Evolutionary conservation across 1,139 yeast species (phyloP).

Genomic region (Taphrina flavorubra): DNA sequence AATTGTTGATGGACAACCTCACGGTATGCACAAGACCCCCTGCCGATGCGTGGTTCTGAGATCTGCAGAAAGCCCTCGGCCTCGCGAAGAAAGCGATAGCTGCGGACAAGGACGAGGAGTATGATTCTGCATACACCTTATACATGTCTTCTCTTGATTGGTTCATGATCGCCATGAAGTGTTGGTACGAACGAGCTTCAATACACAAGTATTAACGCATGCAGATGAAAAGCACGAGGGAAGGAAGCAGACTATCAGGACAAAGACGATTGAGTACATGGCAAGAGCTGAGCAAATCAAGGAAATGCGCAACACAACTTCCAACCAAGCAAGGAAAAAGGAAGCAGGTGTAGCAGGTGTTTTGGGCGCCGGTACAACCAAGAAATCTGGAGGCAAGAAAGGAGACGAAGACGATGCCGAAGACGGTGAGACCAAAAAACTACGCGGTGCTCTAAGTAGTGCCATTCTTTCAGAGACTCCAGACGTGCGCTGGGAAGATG

Average conservation of each 20-base stretch:
- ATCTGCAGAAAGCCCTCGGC: slow-evolving; percentile 77
- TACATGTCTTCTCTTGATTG: slow-evolving; percentile 94
- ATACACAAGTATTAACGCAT: background rate
- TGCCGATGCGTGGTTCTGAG: background rate
- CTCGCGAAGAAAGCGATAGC: slow-evolving; percentile 93
- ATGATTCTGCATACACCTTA: slow-evolving; percentile 91
- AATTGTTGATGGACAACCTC: slow-evolving; percentile 25
- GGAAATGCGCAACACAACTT: slow-evolving; percentile 76
- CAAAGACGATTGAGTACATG: slow-evolving; percentile 88
- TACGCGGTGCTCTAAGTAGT: slow-evolving; percentile 77
- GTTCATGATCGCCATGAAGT: slow-evolving; percentile 92
- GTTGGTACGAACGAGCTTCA: slow-evolving; percentile 47
- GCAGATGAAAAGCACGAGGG: slow-evolving; percentile 82
- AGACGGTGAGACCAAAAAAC: slow-evolving; percentile 82
- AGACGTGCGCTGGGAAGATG: slow-evolving; percentile 90
- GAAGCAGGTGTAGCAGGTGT: slow-evolving; percentile 57
- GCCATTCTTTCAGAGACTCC: slow-evolving; percentile 93
- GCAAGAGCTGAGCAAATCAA: slow-evolving; percentile 93
- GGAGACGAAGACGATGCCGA: slow-evolving; percentile 46
- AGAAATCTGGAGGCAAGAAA: slow-evolving; percentile 53
- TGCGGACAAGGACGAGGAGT: slow-evolving; percentile 86
- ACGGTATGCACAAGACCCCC: background rate
- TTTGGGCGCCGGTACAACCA: slow-evolving; percentile 77
- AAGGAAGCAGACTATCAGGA: slow-evolving; percentile 84
- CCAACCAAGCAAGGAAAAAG: slow-evolving; percentile 51